Conservation (phyloP, 345 rosid genomes). For the Lumnitzera littorea region DNA sequence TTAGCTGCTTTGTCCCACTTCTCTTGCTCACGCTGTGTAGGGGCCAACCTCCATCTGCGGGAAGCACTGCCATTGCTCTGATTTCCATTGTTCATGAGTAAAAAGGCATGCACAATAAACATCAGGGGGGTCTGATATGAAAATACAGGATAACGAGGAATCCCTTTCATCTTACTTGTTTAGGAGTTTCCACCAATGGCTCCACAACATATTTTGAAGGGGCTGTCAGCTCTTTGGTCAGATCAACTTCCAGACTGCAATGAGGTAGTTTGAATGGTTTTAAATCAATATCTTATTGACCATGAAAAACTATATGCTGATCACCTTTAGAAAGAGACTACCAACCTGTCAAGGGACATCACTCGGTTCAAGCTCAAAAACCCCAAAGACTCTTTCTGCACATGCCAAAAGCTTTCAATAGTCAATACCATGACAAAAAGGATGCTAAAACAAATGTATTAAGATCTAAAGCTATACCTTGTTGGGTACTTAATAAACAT, state of each 20-base stretch:
- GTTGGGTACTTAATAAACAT: no score
- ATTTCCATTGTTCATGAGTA: background rate
- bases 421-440: no score
- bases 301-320: background rate
- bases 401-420: conserved; percentile 1
- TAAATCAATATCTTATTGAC: background rate
- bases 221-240: conserved; percentile 63
- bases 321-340: conserved; percentile 10
- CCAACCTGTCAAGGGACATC: conserved; percentile 83
- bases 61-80: conserved; percentile 25
- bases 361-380: conserved; percentile 84
- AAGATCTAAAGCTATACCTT: no score
- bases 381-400: conserved; percentile 78
- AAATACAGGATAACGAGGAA: background rate
- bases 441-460: no score
- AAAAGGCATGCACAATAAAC: background rate
- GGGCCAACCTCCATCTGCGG: conserved; percentile 57
- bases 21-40: conserved; percentile 82
- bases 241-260: conserved; percentile 72
- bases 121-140: background rate
- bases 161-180: conserved; percentile 28
- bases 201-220: conserved; percentile 32
- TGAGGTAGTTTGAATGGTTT: background rate
- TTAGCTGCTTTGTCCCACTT: conserved; percentile 94
- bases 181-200: conserved; percentile 21